Percentiles rank a stretch among this genome's conserved stretches.
Evolutionary conservation across 805 yeast genomes (phyloP).

Genomic region (Pichia nakasei): DNA sequence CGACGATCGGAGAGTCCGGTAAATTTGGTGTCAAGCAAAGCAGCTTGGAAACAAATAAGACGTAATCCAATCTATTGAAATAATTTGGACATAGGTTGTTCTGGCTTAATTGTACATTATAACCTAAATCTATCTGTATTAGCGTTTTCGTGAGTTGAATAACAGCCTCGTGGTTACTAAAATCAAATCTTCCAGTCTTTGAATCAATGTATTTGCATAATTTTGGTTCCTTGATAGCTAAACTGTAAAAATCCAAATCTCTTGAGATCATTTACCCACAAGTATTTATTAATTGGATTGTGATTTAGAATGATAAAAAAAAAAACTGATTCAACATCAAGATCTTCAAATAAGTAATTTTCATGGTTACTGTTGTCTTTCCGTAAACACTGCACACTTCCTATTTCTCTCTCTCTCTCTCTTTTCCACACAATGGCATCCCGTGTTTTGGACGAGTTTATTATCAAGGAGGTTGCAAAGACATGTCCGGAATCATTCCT

Average conservation of each 20-base stretch:
- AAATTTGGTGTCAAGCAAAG: conserved; percentile 2
- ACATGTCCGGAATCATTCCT: conserved; percentile 68
- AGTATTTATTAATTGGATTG: no score
- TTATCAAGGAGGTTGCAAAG: conserved; percentile 71
- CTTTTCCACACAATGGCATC: conserved; percentile 37
- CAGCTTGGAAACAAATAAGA: conserved; percentile 15
- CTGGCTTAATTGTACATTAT: conserved; percentile 12
- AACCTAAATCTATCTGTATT: conserved; percentile 12
- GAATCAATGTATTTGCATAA: conserved; percentile 11
- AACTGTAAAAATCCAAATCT: background rate
- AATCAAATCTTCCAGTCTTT: conserved; percentile 13
- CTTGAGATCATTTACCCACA: conserved; percentile 1
- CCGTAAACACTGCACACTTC: no score
- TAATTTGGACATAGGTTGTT: conserved; percentile 26
- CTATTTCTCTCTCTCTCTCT: no score
- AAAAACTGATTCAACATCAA: background rate
- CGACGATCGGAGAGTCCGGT: conserved; percentile 10
- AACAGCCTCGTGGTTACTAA: conserved; percentile 16
- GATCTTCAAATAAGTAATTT: no score
- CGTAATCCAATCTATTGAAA: conserved; percentile 24
- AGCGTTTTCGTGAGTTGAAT: conserved; percentile 16
- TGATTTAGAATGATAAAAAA: no score
- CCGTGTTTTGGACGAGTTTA: conserved; percentile 54
- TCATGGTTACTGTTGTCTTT: no score
- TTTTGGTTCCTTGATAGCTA: conserved; percentile 10